Base-by-base conservation (phyloP, 768 basidiomycete genomes). In the Dioszegia aurantiaca region DNA sequence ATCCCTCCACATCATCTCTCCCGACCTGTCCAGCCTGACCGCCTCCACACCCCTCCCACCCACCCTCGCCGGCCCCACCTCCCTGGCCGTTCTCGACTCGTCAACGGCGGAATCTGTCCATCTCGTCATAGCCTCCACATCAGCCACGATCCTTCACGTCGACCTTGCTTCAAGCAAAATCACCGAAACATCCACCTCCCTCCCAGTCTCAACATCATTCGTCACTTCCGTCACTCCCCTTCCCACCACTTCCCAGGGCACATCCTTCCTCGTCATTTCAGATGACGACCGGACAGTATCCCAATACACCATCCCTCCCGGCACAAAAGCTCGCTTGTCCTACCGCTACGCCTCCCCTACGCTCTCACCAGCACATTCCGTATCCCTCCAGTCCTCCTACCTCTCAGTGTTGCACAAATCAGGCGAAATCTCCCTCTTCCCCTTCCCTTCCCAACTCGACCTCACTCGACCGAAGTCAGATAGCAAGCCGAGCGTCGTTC, bases 401-500 rank as follows among this genome's bases (percentile, higher is more conserved):
- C 36, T 77, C 14, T 68, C 69, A 1, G 63, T 73, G 19, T 53
- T 74, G 21, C 72, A 74, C 41, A 39, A 51, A 6, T 72, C 75
- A 1, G 75, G 75, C 26, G 72, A 74, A 51, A 60, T 73, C n/a
- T 70, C 65, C 9, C 30, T 76, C n/a, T 76, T 73, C 63, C 55
- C 60, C 8, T n/a, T 72, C 0, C 69, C 72, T 1, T 28, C 61
- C 16, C 46, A 63, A 21, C 48, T 69, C 2, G 66, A 69, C 53
- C 60, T 72, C 49, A 39, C 57, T n/a, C 58, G 65, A 42, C 72
- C 72, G 1, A 64, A 68, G 39, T 63, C 72, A 5, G 67, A 69
- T 42, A 66, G 66, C 11, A 67, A 67, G 36, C 69, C 72, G 2
- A 46, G 43, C n/a, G 45, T 61, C 14, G 41, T 67, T 53, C 61